Base-by-base conservation (phyloP, 768 basidiomycete genomes). In the Favolaschia claudopus region DNA sequence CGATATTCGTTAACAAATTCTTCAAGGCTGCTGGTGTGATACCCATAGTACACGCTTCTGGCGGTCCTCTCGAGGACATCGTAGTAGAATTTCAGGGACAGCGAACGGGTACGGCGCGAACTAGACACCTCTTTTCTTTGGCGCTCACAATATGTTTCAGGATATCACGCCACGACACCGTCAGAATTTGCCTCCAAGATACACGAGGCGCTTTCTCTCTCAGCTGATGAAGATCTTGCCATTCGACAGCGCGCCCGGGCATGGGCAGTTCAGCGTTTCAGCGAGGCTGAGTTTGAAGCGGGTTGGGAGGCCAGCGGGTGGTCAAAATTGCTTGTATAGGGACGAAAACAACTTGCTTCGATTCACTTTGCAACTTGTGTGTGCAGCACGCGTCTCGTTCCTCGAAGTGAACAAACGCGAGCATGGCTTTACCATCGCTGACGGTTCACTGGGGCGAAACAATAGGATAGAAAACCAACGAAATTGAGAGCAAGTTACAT, bases 51-150 rank as follows among this genome's bases (percentile, higher is more conserved):
- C 95, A 99, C 69, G 92, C 92, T 1, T 97, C 95, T 0, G 97
- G 93, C 3, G 96, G 96, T 0, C 96, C 96, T 0, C 72, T 95
- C 22, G 82, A 87, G 54, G 97, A 99, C 71, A 98, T 99, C 55
- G 87, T 98, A 42, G 87, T 94, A 2, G 93, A 94, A 0, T 85
- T 84, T 70, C 73, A 89, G 7, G 87, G 87, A 32, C 74, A 88
- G 68, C 82, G 78, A 8, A 95, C 94, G 57, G 89, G 90, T 87
- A 54, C 45, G 70, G 46, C 22, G 50, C 22, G 31, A 20, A 44
- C 52, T 28, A 48, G n/a, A 27, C 17, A 7, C 28, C 20, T 25
- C 37, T 36, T 17, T 36, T 37, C 33, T 45, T 56, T 27, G 32
- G 27, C 25, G 14, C 8, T 15, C 29, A 25, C n/a, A n/a, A n/a